A percentile compares a stretch with the other conserved stretches of the same genome.
These are phyloP conservation scores for Daldinia vernicosa DNA, from an alignment of 495 filamentous ascomycete genomes.

Conservation along the genomic window DNA sequence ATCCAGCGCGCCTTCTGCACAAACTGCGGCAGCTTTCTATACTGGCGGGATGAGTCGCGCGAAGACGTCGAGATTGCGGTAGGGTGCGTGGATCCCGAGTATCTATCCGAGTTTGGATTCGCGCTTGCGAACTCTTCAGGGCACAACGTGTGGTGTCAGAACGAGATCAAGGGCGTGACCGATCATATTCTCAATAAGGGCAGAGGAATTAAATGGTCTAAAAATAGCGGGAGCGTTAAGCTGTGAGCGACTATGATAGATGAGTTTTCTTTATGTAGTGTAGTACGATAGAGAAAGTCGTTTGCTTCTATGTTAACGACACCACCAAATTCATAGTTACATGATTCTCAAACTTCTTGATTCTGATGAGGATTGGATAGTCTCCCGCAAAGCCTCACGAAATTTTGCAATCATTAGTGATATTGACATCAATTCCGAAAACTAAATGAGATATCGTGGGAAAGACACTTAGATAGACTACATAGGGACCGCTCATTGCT, in stretches of 20 bases:
- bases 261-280: not conserved
- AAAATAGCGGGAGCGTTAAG: slow-evolving; percentile 15
- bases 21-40: slow-evolving; percentile 51
- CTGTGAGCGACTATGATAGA: slow-evolving; percentile 9
- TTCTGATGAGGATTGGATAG: too few relatives aligned
- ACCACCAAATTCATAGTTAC: too few relatives aligned
- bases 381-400: too few relatives aligned
- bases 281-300: too few relatives aligned
- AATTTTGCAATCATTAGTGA: too few relatives aligned
- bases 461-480: too few relatives aligned
- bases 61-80: slow-evolving; percentile 42
- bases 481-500: too few relatives aligned
- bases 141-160: slow-evolving; percentile 43
- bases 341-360: too few relatives aligned
- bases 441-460: too few relatives aligned
- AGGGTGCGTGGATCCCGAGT: slow-evolving; percentile 50
- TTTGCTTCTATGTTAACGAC: too few relatives aligned
- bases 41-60: slow-evolving; percentile 43
- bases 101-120: slow-evolving; percentile 48
- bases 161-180: slow-evolving; percentile 53
- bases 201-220: slow-evolving; percentile 47
- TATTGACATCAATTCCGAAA: too few relatives aligned
- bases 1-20: slow-evolving; percentile 50
- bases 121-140: slow-evolving; percentile 43
- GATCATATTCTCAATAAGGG: slow-evolving; percentile 54